Conservation (phyloP, 495 filamentous ascomycete species). For the Tetracladium marchalianum region DNA sequence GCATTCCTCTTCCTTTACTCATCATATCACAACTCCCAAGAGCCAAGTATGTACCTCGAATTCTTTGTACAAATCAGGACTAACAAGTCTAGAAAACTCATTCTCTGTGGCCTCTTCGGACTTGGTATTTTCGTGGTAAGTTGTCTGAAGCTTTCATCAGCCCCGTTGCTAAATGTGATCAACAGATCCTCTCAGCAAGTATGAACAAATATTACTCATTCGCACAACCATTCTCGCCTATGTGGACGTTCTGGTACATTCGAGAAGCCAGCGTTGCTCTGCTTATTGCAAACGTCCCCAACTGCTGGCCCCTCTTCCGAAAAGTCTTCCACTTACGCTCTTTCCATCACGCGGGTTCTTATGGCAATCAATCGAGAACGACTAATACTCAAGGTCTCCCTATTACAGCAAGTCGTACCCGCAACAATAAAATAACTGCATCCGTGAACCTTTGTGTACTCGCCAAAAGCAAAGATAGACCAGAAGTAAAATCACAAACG, state of each 20-base stretch:
- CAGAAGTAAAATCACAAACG: background rate
- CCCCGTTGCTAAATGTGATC: background rate
- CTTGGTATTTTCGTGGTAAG: constrained; percentile 50
- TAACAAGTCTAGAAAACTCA: constrained; percentile 31
- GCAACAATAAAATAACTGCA: no score
- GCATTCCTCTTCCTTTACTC: constrained; percentile 49
- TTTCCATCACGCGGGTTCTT: constrained; percentile 21
- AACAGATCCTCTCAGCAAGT: constrained; percentile 44
- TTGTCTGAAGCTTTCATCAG: background rate
- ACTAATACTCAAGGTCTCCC: no score
- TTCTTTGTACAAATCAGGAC: background rate
- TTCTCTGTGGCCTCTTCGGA: constrained; percentile 38
- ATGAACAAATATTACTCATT: constrained; percentile 62
- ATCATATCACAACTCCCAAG: constrained; percentile 41
- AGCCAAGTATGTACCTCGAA: constrained; percentile 6
- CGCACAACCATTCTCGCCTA: constrained; percentile 37
- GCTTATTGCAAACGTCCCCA: constrained; percentile 54
- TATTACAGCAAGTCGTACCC: no score
- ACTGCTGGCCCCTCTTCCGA: constrained; percentile 48
- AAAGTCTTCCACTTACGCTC: constrained; percentile 40
- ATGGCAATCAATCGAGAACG: no score
- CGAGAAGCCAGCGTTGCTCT: constrained; percentile 55
- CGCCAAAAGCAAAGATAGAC: background rate
- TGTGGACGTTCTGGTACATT: constrained; percentile 60
- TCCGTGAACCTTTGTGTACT: no score